Percentiles rank a stretch among this genome's conserved stretches.
Conservation (phyloP, 176 grass and related monocot species). For the Paspalum vaginatum region DNA sequence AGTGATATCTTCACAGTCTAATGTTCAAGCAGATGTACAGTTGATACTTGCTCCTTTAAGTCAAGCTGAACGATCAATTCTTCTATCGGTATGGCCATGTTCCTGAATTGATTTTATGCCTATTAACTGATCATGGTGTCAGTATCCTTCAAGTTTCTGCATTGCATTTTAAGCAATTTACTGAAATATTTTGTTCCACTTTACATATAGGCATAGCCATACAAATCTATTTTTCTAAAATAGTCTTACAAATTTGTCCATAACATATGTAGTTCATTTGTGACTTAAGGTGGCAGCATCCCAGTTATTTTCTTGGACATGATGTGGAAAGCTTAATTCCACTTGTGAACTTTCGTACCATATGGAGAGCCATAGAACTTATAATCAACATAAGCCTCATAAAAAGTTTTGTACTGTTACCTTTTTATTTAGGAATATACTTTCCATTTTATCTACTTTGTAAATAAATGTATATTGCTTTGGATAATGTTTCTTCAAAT, state of each 20-base stretch:
- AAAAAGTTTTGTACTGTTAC: neutral
- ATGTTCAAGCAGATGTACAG: slow-evolving; percentile 77
- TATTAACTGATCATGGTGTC: neutral
- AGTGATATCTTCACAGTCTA: slow-evolving; percentile 64
- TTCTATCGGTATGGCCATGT: slow-evolving; percentile 75
- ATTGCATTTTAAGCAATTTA: slow-evolving; percentile 24
- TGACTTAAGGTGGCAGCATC: slow-evolving; percentile 11
- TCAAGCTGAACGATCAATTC: slow-evolving; percentile 80
- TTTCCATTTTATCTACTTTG: neutral
- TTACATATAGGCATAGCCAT: slow-evolving; percentile 2
- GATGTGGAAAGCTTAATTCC: slow-evolving; percentile 12
- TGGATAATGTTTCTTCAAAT: neutral
- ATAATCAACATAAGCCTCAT: neutral
- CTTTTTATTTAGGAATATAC: neutral
- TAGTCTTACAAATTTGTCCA: slow-evolving; percentile 10
- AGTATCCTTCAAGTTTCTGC: slow-evolving; percentile 7
- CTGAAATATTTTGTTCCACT: slow-evolving; percentile 9
- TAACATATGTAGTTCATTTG: slow-evolving; percentile 14
- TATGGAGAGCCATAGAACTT: neutral
- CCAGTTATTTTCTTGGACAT: slow-evolving; percentile 29
- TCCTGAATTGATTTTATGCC: slow-evolving; percentile 28
- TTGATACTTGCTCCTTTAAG: slow-evolving; percentile 78
- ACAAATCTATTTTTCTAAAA: neutral
- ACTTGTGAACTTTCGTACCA: slow-evolving; percentile 17
- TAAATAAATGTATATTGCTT: neutral